Conservation (phyloP, 371 early-diverging fungal species). For the Zychaea mexicana region DNA sequence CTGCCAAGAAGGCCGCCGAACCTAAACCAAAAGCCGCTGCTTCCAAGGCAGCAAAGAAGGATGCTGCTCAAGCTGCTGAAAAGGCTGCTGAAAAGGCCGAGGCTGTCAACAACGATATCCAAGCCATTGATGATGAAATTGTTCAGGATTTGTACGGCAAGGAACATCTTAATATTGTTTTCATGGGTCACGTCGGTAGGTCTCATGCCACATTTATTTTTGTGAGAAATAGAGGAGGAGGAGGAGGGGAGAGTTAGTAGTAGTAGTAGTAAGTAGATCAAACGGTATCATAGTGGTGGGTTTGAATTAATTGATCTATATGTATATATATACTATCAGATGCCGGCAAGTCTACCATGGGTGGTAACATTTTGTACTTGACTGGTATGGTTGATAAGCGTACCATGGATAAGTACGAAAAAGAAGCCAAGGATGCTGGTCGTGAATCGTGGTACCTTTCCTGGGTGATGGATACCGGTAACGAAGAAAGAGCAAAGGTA, state of each 20-base stretch:
- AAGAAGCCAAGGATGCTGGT: constrained; percentile 94
- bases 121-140: constrained; percentile 57
- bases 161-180: constrained; percentile 95
- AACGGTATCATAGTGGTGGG: too few relatives aligned
- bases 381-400: constrained; percentile 99
- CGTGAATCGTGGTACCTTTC: constrained; percentile 98
- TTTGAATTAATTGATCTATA: too few relatives aligned
- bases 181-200: constrained; percentile 98
- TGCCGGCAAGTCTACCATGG: constrained; percentile 99
- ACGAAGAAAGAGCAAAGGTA: constrained; percentile 95
- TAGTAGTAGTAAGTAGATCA: too few relatives aligned
- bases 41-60: constrained; percentile 22
- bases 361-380: constrained; percentile 95
- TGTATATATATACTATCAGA: constrained; percentile 60
- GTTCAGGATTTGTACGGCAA: constrained; percentile 79
- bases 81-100: constrained; percentile 22
- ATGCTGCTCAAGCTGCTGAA: constrained; percentile 19
- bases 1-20: too few relatives aligned
- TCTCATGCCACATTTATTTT: not conserved
- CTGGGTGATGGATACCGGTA: constrained; percentile 96
- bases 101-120: constrained; percentile 20
- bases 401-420: constrained; percentile 99
- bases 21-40: too few relatives aligned
- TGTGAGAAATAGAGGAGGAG: not conserved
- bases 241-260: too few relatives aligned